phyloP scores from a whole-genome alignment of 2,329 filamentous ascomycete genomes.

The Alternaria sp. region DNA sequence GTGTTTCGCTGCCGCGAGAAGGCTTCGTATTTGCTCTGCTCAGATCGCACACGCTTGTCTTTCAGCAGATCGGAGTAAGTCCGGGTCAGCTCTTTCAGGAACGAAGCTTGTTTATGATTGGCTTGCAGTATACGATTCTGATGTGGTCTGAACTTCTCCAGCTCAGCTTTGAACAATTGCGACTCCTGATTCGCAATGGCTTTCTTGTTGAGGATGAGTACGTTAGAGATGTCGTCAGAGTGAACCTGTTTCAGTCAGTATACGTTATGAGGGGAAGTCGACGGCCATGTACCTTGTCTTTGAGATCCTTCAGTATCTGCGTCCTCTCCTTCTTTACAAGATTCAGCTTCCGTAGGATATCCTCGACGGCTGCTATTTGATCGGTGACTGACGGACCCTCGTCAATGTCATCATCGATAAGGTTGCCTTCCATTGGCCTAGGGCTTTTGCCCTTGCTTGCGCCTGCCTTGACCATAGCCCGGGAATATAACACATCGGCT shows the following conservation, averaged over 20 bases:
- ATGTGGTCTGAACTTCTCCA: slow-evolving; percentile 96
- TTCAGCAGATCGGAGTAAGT: slow-evolving; percentile 88
- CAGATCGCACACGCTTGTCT: slow-evolving; percentile 89
- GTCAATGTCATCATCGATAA: slow-evolving; percentile 94
- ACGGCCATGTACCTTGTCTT: slow-evolving; percentile 78
- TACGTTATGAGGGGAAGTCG: not conserved
- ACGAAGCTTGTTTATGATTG: slow-evolving; percentile 89
- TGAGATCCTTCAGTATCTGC: slow-evolving; percentile 93
- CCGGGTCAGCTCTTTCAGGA: slow-evolving; percentile 93
- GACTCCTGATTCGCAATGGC: slow-evolving; percentile 89
- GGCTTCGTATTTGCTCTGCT: slow-evolving; percentile 93
- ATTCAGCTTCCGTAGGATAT: slow-evolving; percentile 87
- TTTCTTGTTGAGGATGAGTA: slow-evolving; percentile 97
- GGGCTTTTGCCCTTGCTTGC: slow-evolving; percentile 65
- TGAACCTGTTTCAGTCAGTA: slow-evolving; percentile 69
- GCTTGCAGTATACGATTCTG: slow-evolving; percentile 91
- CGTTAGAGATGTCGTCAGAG: slow-evolving; percentile 96
- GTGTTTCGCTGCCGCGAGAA: slow-evolving; percentile 82
- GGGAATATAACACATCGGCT: slow-evolving; percentile 86
- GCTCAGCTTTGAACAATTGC: slow-evolving; percentile 90
- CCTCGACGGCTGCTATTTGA: slow-evolving; percentile 88
- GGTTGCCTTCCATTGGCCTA: slow-evolving; percentile 73
- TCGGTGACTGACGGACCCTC: slow-evolving; percentile 80
- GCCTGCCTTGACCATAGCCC: slow-evolving; percentile 80
- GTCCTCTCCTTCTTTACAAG: slow-evolving; percentile 89